Evolutionary conservation across 495 filamentous ascomycete genomes (phyloP), one percentile per base, ranked within the genome.

Genomic region (Parathielavia appendiculata): DNA sequence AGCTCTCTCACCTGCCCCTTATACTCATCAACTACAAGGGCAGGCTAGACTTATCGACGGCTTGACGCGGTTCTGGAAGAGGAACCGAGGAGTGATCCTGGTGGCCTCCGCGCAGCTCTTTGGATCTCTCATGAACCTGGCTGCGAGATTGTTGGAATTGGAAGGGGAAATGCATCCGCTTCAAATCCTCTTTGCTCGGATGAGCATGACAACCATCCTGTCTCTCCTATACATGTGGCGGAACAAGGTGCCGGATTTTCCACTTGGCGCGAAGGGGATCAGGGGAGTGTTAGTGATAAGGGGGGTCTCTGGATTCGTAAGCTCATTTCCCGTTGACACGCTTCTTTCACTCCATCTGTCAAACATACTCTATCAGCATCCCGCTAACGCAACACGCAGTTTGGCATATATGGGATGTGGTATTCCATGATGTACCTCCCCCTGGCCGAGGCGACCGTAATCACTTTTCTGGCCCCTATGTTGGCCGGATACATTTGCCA

Each of bases 401-500:
- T 90, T 69, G 92, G 92, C 12, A 89, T 95, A 11, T 85, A 86
- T 65, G 63, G 69, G 12, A 69, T 79, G 66, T 78, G 76, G 76
- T 72, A 70, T 39, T 92, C 89, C 2, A 83, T 96, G 7, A 81
- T 87, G 60, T 96, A 96, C 66, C 84, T 97, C 4, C 88, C 91
- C 1, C 78, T 97, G 0, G 86, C 90, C 6, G 92, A 97, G 64
- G 92, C 93, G 12, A 95, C 90, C 0, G 93, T 97, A 0, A 85
- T 97, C 45, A 95, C 90, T 45, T 97, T 97, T 66, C 81, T 97
- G 1, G 83, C 88, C 0, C 93, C 93, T 0, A 85, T 85, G 16
- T 78, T 95, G 3, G 80, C 89, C n/a, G 88, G 89, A 51, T 95
- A 89, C 67, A 84, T 85, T 12, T 96, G 91, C 68, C 88, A 87